Percentiles rank a stretch among this genome's conserved stretches.
Evolutionary conservation across 805 yeast species (phyloP).

Genomic region (Saccharomycopsis capsularis): DNA sequence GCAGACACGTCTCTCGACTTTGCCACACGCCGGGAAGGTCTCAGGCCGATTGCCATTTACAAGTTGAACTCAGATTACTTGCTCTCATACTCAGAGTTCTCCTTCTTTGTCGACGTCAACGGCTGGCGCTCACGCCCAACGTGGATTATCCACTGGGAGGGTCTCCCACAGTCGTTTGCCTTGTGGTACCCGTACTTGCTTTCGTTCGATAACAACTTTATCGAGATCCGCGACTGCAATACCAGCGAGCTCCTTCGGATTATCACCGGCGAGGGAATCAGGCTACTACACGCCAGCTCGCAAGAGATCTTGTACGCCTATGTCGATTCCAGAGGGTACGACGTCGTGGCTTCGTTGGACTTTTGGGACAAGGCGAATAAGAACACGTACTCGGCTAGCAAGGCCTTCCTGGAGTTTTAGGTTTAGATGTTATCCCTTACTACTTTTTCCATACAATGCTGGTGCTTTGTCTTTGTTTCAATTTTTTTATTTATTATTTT

Average conservation of each 20-base stretch:
- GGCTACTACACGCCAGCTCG: conserved; percentile 82
- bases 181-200: conserved; percentile 89
- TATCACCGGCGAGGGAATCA: conserved; percentile 86
- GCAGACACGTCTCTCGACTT: conserved; percentile 97
- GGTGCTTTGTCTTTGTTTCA: no score
- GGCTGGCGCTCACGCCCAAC: conserved; percentile 96
- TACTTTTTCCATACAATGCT: no score
- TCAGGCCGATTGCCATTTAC: conserved; percentile 88
- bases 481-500: no score
- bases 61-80: conserved; percentile 83
- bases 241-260: conserved; percentile 79
- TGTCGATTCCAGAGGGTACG: conserved; percentile 84
- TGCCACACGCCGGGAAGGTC: conserved; percentile 73
- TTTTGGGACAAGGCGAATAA: conserved; percentile 56
- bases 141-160: conserved; percentile 96
- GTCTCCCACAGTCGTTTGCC: conserved; percentile 86
- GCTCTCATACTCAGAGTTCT: conserved; percentile 84
- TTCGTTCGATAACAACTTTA: conserved; percentile 84
- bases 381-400: not conserved
- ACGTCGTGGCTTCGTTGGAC: conserved; percentile 86
- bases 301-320: conserved; percentile 91
- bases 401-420: not conserved
- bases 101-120: conserved; percentile 87
- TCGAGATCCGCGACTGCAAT: conserved; percentile 89
- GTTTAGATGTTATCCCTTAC: not conserved